phyloP scores from a whole-genome alignment of 2,329 filamentous ascomycete species.

The Apiospora rasikravindrae region DNA sequence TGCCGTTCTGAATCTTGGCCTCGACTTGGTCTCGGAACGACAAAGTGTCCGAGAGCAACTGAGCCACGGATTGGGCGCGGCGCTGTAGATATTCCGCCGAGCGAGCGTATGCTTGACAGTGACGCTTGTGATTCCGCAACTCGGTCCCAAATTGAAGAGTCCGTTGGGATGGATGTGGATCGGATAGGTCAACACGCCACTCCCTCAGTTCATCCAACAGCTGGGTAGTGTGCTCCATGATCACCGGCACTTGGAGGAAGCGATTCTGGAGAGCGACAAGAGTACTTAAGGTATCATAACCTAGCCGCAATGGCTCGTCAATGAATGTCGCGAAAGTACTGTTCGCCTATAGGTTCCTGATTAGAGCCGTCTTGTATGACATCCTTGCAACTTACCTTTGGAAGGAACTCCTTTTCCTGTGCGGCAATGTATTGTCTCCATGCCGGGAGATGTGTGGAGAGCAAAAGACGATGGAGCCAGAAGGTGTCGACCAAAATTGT shows the following conservation, averaged over 20 bases:
- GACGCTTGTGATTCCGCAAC: slow-evolving; percentile 26
- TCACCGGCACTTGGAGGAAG: slow-evolving; percentile 31
- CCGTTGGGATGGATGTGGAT: background rate
- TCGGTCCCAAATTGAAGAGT: background rate
- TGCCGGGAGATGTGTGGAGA: slow-evolving; percentile 31
- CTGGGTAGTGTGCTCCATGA: slow-evolving; percentile 30
- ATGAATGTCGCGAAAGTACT: slow-evolving; percentile 36
- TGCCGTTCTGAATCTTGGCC: slow-evolving; percentile 39
- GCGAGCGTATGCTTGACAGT: slow-evolving; percentile 28
- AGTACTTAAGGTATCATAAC: slow-evolving; percentile 35
- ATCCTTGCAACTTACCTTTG: slow-evolving; percentile 28
- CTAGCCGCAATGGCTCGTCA: slow-evolving; percentile 34
- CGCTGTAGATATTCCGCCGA: slow-evolving; percentile 32
- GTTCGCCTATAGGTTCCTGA: slow-evolving; percentile 28
- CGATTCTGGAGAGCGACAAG: slow-evolving; percentile 33
- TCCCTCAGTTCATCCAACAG: slow-evolving; percentile 29
- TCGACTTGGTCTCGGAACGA: slow-evolving; percentile 38
- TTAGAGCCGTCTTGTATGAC: background rate
- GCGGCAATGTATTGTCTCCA: slow-evolving; percentile 34
- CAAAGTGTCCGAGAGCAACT: slow-evolving; percentile 36
- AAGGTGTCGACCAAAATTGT: slow-evolving; percentile 19
- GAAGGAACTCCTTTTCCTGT: slow-evolving; percentile 32
- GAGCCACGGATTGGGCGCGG: slow-evolving; percentile 33
- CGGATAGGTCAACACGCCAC: background rate
- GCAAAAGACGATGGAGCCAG: slow-evolving; percentile 32